A percentile compares a stretch with the other conserved stretches of the same genome.
These are phyloP conservation scores for Zymoseptoria passerinii DNA, from an alignment of 2,329 filamentous ascomycete species.

Conservation along the genomic window DNA sequence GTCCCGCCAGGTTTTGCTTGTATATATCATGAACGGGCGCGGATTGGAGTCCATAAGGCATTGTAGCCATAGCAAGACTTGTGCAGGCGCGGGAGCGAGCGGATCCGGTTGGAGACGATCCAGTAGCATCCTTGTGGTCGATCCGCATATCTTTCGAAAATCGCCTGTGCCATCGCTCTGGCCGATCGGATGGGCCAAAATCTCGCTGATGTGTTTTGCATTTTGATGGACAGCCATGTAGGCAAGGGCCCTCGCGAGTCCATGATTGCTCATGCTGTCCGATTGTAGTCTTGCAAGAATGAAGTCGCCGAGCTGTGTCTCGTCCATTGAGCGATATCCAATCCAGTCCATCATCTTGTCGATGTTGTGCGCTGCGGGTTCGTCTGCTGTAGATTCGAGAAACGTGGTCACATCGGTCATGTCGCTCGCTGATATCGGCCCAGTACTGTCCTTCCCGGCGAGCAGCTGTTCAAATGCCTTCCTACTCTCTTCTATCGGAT, in stretches of 20 bases:
- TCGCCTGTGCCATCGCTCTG: neutral
- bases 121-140: neutral
- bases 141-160: neutral
- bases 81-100: neutral
- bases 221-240: neutral
- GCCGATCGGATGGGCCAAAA: neutral
- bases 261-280: neutral
- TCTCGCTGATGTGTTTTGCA: neutral
- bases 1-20: neutral
- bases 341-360: constrained; percentile 18
- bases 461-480: constrained; percentile 18
- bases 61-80: neutral
- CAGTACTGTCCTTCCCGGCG: neutral
- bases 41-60: neutral
- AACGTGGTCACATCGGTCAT: constrained; percentile 16
- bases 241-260: neutral
- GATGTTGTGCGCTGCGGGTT: constrained; percentile 19
- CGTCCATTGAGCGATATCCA: neutral
- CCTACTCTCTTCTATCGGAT: constrained; percentile 14
- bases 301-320: neutral
- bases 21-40: neutral
- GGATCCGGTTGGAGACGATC: neutral
- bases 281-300: neutral
- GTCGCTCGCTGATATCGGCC: neutral
- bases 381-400: constrained; percentile 19